Evolutionary conservation across 129 eudicot genomes (phyloP), one percentile per base, ranked within the genome.

Genomic region (Escallonia herrerae): DNA sequence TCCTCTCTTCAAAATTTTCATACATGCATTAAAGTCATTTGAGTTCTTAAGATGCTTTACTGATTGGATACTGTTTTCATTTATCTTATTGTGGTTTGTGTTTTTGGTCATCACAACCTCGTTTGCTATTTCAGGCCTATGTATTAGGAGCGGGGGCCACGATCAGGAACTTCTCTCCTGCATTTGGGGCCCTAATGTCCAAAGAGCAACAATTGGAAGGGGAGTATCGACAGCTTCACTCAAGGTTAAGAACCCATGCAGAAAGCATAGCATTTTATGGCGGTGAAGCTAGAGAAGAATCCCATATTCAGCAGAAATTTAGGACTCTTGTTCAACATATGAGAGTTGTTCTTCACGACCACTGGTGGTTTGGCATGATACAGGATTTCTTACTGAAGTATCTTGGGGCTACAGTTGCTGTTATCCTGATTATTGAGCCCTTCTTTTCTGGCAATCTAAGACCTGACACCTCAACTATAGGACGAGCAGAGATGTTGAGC

Each of bases 291-390:
- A 81, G 97, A 81, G 99, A 94, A 79, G 97, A 89, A 77, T 89
- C 79, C 76, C 99, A 94, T 76, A 94, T 94, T 72, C 99, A 80
- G 81, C 78, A 89, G 69, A 94, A 94, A 75, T 94, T 94, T 68
- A 74, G 77, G 72, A 57, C 75, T 58, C 93, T 94, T 72, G 79
- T 89, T 72, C 40, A 52, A 43, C 99, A 94, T 73, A 80, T 89
- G 86, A 77, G 89, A 72, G 77, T 58, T 60, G 99, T 94, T 74
- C 95, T 79, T 43, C 99, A 94, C 61, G 94, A 94, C 39, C 95
- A 94, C 63, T 94, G 99, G 99, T 94, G 99, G 99, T 94, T 94
- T 84, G 99, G 99, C 73, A 94, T 94, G 99, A 84, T 94, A 71
- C 99, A 94, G 43, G 99, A 94, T 72, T 94, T 94, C 81, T 75